These are phyloP conservation scores for Berkeleyomyces basicola DNA, from an alignment of 2,329 filamentous ascomycete genomes.

Conservation along the genomic window DNA sequence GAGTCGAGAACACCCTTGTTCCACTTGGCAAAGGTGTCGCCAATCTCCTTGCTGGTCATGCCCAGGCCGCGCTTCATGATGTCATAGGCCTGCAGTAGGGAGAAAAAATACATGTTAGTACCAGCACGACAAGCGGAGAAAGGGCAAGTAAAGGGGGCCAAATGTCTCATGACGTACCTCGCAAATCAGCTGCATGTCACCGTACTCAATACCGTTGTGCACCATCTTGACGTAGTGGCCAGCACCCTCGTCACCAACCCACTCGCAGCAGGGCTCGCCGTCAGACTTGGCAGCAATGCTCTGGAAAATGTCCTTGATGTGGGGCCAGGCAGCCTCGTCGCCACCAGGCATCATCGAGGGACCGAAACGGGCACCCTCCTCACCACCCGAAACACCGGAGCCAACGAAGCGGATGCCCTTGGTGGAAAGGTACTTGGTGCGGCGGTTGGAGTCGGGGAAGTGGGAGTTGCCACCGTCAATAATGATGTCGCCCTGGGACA, in stretches of 20 bases:
- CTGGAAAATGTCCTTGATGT: conserved; percentile 99
- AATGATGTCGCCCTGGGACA: conserved; percentile 87
- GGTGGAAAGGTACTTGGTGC: conserved; percentile 65
- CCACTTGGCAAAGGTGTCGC: conserved; percentile 86
- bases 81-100: conserved; percentile 67
- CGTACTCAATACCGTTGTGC: conserved; percentile 99
- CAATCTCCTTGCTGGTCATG: conserved; percentile 82
- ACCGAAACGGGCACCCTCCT: conserved; percentile 96
- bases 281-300: conserved; percentile 95
- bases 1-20: conserved; percentile 98
- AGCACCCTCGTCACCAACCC: conserved; percentile 98
- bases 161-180: conserved; percentile 44
- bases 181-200: conserved; percentile 99
- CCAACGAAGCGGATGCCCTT: conserved; percentile 96
- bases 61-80: conserved; percentile 98
- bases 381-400: conserved; percentile 93
- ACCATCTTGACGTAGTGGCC: conserved; percentile 99
- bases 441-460: conserved; percentile 97
- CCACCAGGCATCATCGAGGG: conserved; percentile 98
- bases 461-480: conserved; percentile 99
- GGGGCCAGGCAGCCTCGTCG: conserved; percentile 93
- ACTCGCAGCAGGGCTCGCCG: conserved; percentile 94
- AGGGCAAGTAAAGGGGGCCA: conserved; percentile 17
- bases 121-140: not conserved
- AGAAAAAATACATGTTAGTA: not conserved